A percentile compares a stretch with the other conserved stretches of the same genome.
Conservation (phyloP, 306 rosid genomes). For the Sesbania bispinosa region DNA sequence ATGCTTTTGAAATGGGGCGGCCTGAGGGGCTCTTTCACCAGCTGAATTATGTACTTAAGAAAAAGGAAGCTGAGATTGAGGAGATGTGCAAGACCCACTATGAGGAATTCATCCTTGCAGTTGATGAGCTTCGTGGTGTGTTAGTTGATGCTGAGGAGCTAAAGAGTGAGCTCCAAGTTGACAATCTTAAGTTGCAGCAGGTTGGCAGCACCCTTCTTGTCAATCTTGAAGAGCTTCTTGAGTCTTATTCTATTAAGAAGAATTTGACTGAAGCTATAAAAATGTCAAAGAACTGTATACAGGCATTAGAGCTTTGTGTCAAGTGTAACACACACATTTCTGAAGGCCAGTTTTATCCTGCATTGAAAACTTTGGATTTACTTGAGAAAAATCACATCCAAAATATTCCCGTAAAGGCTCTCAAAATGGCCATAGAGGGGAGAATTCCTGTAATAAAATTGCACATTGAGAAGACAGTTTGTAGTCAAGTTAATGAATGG, state of each 20-base stretch:
- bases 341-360: slow-evolving; percentile 77
- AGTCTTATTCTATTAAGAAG: slow-evolving; percentile 72
- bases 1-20: slow-evolving; percentile 74
- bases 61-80: slow-evolving; percentile 88
- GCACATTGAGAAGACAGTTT: slow-evolving; percentile 70
- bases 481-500: slow-evolving; percentile 86
- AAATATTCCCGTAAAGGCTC: slow-evolving; percentile 51
- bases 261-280: slow-evolving; percentile 78
- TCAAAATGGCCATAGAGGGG: slow-evolving; percentile 59
- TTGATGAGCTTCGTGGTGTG: slow-evolving; percentile 90
- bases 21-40: slow-evolving; percentile 79
- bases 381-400: slow-evolving; percentile 65
- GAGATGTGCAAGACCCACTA: slow-evolving; percentile 94
- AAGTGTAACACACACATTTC: slow-evolving; percentile 76
- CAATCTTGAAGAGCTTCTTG: slow-evolving; percentile 88
- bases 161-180: slow-evolving; percentile 73
- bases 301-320: slow-evolving; percentile 82
- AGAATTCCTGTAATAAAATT: slow-evolving; percentile 74
- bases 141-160: slow-evolving; percentile 93
- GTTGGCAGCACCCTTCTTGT: slow-evolving; percentile 76
- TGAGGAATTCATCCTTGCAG: slow-evolving; percentile 89
- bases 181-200: slow-evolving; percentile 83
- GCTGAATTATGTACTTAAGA: slow-evolving; percentile 65
- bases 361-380: slow-evolving; percentile 67
- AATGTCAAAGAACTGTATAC: slow-evolving; percentile 60